Evolutionary conservation across 1,139 yeast species (phyloP).

Genomic region (Geotrichum europaeum): DNA sequence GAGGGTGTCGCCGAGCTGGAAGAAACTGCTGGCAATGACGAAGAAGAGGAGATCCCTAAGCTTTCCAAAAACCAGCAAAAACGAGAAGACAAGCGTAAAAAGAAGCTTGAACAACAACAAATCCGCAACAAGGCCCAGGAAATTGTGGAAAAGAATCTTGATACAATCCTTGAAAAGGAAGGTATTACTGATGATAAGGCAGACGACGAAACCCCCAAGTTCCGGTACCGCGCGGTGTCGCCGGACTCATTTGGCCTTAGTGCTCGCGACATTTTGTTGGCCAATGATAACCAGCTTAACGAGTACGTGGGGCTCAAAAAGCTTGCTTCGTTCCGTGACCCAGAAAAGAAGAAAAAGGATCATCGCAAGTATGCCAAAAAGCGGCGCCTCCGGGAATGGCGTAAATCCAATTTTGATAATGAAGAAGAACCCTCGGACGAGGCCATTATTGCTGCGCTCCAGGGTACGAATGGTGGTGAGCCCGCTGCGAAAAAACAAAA

Average conservation of each 20-base stretch:
- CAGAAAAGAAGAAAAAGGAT: slow-evolving; percentile 68
- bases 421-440: slow-evolving; percentile 52
- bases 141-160: slow-evolving; percentile 53
- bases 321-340: slow-evolving; percentile 85
- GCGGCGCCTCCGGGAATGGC: slow-evolving; percentile 83
- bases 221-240: slow-evolving; percentile 88
- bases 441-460: slow-evolving; percentile 8
- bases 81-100: slow-evolving; percentile 48
- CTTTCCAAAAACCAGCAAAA: slow-evolving; percentile 27
- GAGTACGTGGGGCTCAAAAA: slow-evolving; percentile 82
- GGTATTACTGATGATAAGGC: slow-evolving; percentile 21
- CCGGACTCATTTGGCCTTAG: slow-evolving; percentile 90
- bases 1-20: slow-evolving; percentile 31
- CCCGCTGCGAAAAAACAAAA: slow-evolving; percentile 1
- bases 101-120: slow-evolving; percentile 57
- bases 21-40: slow-evolving; percentile 27
- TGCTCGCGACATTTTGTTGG: slow-evolving; percentile 79
- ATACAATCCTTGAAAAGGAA: slow-evolving; percentile 31
- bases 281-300: slow-evolving; percentile 82
- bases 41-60: slow-evolving; percentile 23
- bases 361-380: slow-evolving; percentile 78
- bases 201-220: slow-evolving; percentile 55
- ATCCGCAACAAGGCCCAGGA: slow-evolving; percentile 64
- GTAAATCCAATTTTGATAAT: slow-evolving; percentile 67
- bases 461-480: neutral